These are phyloP conservation scores for Cladosporium sp. DNA, from an alignment of 2,329 filamentous ascomycete genomes.

Conservation along the genomic window DNA sequence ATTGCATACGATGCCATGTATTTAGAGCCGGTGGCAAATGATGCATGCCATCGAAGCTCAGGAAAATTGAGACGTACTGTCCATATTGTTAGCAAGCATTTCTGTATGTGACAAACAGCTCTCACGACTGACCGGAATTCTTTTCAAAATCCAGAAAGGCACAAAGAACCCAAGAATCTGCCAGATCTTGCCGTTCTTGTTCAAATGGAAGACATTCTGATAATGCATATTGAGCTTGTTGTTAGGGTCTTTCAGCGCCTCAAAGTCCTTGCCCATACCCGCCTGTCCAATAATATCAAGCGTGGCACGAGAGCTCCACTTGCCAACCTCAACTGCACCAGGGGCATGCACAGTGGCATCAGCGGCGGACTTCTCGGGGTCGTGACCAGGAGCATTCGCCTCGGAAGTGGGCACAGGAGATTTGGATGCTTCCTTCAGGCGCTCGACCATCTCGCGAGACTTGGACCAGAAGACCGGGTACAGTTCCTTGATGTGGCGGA, in stretches of 20 bases:
- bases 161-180: constrained; percentile 50
- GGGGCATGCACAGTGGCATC: constrained; percentile 56
- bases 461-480: constrained; percentile 54
- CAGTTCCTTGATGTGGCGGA: constrained; percentile 52
- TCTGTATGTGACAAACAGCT: background rate
- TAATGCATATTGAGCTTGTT: constrained; percentile 57
- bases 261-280: constrained; percentile 59
- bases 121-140: constrained; percentile 59
- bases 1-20: background rate
- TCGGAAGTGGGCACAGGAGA: constrained; percentile 17
- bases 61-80: background rate
- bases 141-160: constrained; percentile 60
- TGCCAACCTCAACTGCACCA: constrained; percentile 45
- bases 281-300: constrained; percentile 61
- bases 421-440: constrained; percentile 37
- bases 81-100: background rate
- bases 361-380: constrained; percentile 84
- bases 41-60: no score
- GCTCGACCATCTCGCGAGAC: constrained; percentile 42
- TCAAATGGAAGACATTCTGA: constrained; percentile 50
- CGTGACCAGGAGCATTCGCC: background rate
- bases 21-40: background rate
- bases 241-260: constrained; percentile 50
- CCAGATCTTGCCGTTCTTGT: constrained; percentile 55
- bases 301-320: constrained; percentile 53